phyloP scores from a whole-genome alignment of 306 rosid genomes.

The Cajanus cajan region DNA sequence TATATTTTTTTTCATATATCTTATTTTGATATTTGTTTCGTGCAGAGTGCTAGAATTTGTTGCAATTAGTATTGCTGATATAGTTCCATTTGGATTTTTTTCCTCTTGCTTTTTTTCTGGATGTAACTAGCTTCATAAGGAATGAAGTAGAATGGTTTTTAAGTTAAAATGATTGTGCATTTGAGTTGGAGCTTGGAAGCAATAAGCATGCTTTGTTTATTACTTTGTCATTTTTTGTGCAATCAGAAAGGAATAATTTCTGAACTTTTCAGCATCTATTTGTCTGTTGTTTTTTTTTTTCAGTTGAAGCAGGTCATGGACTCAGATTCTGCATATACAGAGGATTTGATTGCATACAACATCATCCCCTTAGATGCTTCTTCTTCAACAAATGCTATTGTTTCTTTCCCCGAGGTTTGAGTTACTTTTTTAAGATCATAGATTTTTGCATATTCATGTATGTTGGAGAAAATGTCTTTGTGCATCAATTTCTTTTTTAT shows the following conservation, averaged over 20 bases:
- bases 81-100: not conserved
- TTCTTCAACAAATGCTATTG: conserved; percentile 67
- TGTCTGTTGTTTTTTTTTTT: conserved; percentile 31
- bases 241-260: not conserved
- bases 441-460: not conserved
- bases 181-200: not conserved
- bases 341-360: conserved; percentile 83
- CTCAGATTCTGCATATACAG: conserved; percentile 86
- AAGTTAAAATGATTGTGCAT: not conserved
- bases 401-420: conserved; percentile 65
- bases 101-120: not conserved
- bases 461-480: too few relatives aligned
- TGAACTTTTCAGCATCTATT: conserved; percentile 1
- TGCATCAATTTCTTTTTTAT: too few relatives aligned
- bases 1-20: not conserved
- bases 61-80: not conserved
- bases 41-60: not conserved
- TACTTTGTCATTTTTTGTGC: not conserved
- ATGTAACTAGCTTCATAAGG: conserved; percentile 2
- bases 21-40: not conserved
- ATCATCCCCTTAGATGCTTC: conserved; percentile 87
- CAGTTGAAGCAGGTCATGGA: conserved; percentile 84
- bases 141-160: not conserved
- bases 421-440: conserved; percentile 17
- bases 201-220: not conserved